Conservation (phyloP, 495 filamentous ascomycete species). For the Hypoxylon crocopeplum region DNA sequence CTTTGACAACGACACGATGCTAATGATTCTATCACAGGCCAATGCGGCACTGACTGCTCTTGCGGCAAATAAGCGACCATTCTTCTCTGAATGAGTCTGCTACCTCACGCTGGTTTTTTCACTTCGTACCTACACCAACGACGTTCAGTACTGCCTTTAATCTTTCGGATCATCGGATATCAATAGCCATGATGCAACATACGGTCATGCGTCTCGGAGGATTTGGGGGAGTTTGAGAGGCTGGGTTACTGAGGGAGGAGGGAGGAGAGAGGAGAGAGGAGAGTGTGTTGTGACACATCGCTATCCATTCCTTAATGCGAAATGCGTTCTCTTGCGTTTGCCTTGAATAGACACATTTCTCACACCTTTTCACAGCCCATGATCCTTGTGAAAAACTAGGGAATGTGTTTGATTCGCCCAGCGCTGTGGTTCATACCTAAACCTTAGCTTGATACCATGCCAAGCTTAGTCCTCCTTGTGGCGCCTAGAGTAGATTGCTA, state of each 20-base stretch:
- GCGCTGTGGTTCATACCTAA: too few relatives aligned
- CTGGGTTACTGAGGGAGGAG: neutral
- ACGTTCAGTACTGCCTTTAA: constrained; percentile 8
- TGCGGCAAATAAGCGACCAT: constrained; percentile 45
- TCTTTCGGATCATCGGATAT: constrained; percentile 7
- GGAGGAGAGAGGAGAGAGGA: constrained; percentile 3
- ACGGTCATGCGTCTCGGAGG: constrained; percentile 8
- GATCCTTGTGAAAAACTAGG: neutral
- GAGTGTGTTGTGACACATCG: constrained; percentile 17
- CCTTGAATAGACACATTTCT: neutral
- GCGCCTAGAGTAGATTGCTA: constrained; percentile 3
- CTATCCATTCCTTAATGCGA: constrained; percentile 19
- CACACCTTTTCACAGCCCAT: neutral
- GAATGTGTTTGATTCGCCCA: too few relatives aligned
- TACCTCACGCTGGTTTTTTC: constrained; percentile 17
- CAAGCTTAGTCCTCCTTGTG: constrained; percentile 2
- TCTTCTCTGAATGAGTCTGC: constrained; percentile 6
- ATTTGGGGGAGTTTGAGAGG: constrained; percentile 1
- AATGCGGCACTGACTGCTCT: constrained; percentile 49
- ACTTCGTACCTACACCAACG: constrained; percentile 7
- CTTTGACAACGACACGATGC: constrained; percentile 1
- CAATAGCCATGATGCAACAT: constrained; percentile 1
- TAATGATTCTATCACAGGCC: constrained; percentile 31
- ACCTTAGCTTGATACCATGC: constrained; percentile 1
- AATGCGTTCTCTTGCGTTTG: constrained; percentile 6